These are phyloP conservation scores for Tylopilus vinaceipallidus DNA, from an alignment of 768 basidiomycete genomes.

Conservation along the genomic window DNA sequence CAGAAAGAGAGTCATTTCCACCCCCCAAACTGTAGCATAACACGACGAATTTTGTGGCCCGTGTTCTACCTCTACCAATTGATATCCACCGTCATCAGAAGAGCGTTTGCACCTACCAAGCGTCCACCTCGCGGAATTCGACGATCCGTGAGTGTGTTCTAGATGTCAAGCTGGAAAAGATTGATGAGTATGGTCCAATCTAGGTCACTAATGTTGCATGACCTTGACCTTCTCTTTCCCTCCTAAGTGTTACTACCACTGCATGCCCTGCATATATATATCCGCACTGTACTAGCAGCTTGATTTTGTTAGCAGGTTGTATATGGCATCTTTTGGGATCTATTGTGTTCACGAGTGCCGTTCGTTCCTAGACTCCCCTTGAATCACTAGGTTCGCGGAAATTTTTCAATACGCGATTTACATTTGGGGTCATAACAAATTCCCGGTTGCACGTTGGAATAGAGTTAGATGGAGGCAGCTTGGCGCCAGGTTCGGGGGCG, in stretches of 20 bases:
- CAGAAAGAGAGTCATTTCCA: conserved; percentile 33
- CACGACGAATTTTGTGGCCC: conserved; percentile 23
- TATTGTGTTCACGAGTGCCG: neutral
- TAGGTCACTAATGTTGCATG: neutral
- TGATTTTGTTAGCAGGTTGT: neutral
- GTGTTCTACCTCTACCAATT: conserved; percentile 7
- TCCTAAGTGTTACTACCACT: too few relatives aligned
- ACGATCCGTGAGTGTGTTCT: conserved; percentile 8
- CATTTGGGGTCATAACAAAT: too few relatives aligned
- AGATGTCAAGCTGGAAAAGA: neutral
- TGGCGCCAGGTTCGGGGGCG: too few relatives aligned
- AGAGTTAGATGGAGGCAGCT: too few relatives aligned
- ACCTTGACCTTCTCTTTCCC: too few relatives aligned
- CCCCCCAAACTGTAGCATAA: neutral
- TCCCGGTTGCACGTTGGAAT: too few relatives aligned
- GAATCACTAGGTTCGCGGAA: neutral
- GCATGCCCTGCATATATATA: neutral
- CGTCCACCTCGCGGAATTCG: neutral
- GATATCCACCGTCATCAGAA: neutral
- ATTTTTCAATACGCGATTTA: too few relatives aligned
- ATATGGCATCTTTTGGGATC: neutral
- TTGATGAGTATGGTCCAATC: conserved; percentile 1
- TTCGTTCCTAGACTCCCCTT: neutral
- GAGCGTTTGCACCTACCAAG: neutral
- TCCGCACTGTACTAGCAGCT: conserved; percentile 3